Base-by-base conservation (phyloP, 208 protist species). In the Crithidia bombi region DNA sequence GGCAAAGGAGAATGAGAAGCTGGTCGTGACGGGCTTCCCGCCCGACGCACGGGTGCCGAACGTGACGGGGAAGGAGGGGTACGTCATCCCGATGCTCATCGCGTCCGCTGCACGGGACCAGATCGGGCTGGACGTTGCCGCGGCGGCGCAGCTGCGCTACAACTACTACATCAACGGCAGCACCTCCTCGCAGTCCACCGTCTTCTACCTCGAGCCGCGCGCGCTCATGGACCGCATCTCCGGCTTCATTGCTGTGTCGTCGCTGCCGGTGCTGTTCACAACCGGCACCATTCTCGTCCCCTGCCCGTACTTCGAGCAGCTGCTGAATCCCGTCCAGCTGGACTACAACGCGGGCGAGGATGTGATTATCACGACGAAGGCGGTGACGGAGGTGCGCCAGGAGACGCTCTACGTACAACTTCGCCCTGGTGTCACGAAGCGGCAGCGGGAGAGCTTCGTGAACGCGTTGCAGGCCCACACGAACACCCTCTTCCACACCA, bases 141-240 rank as follows among this genome's bases (percentile, higher is more conserved):
- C 54, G 19, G 63, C 23, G 0, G 70, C 79, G 21, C 44, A 69
- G 56, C 69, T 91, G 38, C 49, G 52, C 23, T 93, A 85, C 81
- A 68, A n/a, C 49, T 93, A 93, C 75, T n/a, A 12, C 11, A 54
- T 69, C 15, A 59, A 71, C 21, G 43, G 38, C 32, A 55, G 5
- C n/a, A 30, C 12, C 25, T 21, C 25, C 0, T 2, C 6, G 9
- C 41, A 11, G 61, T 28, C 21, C 28, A 87, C 88, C 21, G 61
- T 75, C 49, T 90, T 93, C 30, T 64, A 75, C 11, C 58, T 86
- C 5, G 85, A 95, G 57, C 41, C 82, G 28, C 82, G 90, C 17
- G 86, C 89, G 26, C 59, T 97, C 21, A 87, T 97, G 62, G 77
- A 85, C n/a, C 89, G 91, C 55, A 33, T 98, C 23, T 91, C 93